These are phyloP conservation scores for Allium sativum DNA, from an alignment of 106 monocot genomes.

Conservation along the genomic window DNA sequence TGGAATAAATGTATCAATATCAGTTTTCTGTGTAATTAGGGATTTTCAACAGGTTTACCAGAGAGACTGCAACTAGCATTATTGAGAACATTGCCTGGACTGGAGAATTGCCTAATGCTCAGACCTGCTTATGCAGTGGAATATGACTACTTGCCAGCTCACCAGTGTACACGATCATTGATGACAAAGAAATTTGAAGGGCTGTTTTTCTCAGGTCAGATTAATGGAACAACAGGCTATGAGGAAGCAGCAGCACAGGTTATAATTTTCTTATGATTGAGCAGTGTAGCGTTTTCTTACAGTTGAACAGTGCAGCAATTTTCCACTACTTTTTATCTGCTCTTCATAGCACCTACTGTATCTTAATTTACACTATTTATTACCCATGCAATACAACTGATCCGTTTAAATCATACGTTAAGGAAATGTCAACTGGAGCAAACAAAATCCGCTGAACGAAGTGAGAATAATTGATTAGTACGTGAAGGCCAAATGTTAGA, in stretches of 20 bases:
- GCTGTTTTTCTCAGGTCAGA: conserved; percentile 96
- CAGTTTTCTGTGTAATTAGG: conserved; percentile 32
- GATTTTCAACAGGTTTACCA: conserved; percentile 96
- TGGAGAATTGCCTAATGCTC: conserved; percentile 88
- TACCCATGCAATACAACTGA: too few relatives aligned
- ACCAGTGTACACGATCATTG: conserved; percentile 93
- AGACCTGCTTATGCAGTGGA: conserved; percentile 99
- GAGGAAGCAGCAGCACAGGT: conserved; percentile 99
- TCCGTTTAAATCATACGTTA: too few relatives aligned
- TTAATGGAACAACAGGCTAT: conserved; percentile 98
- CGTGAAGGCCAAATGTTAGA: too few relatives aligned
- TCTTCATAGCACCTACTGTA: too few relatives aligned
- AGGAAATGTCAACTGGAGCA: too few relatives aligned
- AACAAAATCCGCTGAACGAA: too few relatives aligned
- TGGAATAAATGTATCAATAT: too few relatives aligned
- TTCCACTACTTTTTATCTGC: too few relatives aligned
- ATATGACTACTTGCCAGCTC: conserved; percentile 89
- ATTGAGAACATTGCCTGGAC: conserved; percentile 86
- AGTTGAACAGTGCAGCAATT: too few relatives aligned
- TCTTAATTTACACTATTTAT: too few relatives aligned
- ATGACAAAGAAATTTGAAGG: conserved; percentile 97
- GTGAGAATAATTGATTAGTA: too few relatives aligned
- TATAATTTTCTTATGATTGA: background rate
- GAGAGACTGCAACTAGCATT: conserved; percentile 85
- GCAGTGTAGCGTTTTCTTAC: too few relatives aligned